Conservation (phyloP, 805 yeast species). For the Pichia manshurica region DNA sequence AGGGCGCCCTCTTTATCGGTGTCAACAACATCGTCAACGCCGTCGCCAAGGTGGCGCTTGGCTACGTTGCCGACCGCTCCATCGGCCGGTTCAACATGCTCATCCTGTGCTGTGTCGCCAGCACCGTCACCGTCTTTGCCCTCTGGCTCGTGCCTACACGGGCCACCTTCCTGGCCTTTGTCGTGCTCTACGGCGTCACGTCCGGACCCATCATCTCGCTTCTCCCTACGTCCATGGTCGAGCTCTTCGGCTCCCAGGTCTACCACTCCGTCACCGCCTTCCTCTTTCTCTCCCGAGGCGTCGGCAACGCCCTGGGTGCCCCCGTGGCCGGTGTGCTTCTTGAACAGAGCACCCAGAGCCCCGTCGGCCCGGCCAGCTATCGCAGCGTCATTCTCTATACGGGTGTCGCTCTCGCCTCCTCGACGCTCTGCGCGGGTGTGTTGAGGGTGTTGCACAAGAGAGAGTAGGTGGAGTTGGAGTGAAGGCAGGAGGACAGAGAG, state of each 20-base stretch:
- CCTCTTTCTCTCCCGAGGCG: slow-evolving; percentile 32
- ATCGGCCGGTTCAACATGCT: slow-evolving; percentile 39
- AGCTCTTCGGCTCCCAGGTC: slow-evolving; percentile 30
- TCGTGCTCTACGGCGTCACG: slow-evolving; percentile 32
- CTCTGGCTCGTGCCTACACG: slow-evolving; percentile 33
- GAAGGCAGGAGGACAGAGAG: background rate
- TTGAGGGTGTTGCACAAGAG: background rate
- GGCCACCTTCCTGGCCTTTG: slow-evolving; percentile 28
- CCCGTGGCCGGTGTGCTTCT: slow-evolving; percentile 34
- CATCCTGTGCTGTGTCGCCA: slow-evolving; percentile 33
- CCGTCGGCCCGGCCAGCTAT: too few species aligned
- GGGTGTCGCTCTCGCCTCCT: slow-evolving; percentile 2
- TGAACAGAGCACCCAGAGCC: background rate
- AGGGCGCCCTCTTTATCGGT: slow-evolving; percentile 34
- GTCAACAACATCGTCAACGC: slow-evolving; percentile 33
- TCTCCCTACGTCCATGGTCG: slow-evolving; percentile 31
- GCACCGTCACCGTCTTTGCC: slow-evolving; percentile 30
- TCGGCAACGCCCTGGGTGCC: slow-evolving; percentile 32
- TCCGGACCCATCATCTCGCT: slow-evolving; percentile 33
- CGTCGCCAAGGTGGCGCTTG: slow-evolving; percentile 29
- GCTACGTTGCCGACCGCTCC: slow-evolving; percentile 33
- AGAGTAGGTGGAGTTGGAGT: background rate
- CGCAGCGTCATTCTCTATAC: slow-evolving; percentile 4
- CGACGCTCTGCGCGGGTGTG: background rate
- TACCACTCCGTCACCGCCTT: slow-evolving; percentile 32